A percentile compares a stretch with the other conserved stretches of the same genome.
Evolutionary conservation across 495 filamentous ascomycete genomes (phyloP).

Genomic region (Hamigera avellanea): DNA sequence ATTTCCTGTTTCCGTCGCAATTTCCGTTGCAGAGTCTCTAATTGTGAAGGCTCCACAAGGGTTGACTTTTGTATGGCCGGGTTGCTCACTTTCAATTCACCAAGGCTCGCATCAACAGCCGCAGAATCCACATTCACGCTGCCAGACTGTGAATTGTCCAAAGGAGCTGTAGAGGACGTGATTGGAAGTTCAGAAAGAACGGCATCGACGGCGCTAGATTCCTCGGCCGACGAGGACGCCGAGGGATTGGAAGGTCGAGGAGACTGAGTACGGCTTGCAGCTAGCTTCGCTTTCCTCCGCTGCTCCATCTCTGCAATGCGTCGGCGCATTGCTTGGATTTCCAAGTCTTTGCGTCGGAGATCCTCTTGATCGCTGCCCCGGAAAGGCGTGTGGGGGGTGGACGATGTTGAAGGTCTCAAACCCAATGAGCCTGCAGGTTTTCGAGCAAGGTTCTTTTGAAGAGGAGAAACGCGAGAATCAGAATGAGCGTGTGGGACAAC

Average conservation of each 20-base stretch:
- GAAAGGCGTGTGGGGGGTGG: constrained; percentile 24
- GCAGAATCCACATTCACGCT: not conserved
- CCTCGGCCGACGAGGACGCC: constrained; percentile 9
- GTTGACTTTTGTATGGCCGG: not conserved
- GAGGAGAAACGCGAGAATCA: not conserved
- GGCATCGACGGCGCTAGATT: constrained; percentile 6
- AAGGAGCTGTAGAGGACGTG: not conserved
- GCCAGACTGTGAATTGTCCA: not conserved
- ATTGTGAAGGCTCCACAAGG: constrained; percentile 9
- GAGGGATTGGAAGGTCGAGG: constrained; percentile 15
- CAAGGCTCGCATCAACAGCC: too few species aligned
- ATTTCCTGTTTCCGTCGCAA: constrained; percentile 41
- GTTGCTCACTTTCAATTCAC: too few species aligned
- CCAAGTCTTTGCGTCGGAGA: constrained; percentile 50
- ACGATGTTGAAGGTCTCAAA: constrained; percentile 13
- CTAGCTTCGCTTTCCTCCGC: constrained; percentile 45
- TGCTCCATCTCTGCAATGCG: constrained; percentile 70
- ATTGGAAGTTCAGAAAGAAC: constrained; percentile 3
- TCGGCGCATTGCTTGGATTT: constrained; percentile 63
- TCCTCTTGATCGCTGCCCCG: constrained; percentile 37
- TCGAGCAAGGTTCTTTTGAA: constrained; percentile 3
- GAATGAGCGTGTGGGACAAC: not conserved
- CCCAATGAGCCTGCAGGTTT: not conserved
- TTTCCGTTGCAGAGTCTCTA: constrained; percentile 19
- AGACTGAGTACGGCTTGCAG: constrained; percentile 25